Conservation (phyloP, 2,329 filamentous ascomycete genomes). For the Pseudogymnoascus sp. region DNA sequence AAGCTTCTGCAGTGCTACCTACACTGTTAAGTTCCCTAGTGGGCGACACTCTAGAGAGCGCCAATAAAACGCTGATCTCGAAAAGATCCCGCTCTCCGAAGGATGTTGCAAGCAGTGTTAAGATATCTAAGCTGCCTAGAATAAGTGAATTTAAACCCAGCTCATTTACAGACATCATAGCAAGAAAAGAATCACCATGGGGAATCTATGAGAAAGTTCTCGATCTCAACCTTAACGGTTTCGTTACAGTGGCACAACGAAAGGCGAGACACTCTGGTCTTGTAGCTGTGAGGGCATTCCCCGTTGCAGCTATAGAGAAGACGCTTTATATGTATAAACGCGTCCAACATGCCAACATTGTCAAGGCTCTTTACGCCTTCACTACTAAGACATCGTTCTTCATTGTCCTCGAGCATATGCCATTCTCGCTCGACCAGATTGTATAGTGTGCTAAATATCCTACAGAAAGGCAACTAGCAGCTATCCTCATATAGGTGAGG, state of each 20-base stretch:
- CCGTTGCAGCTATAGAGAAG: constrained; percentile 12
- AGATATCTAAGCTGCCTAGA: not conserved
- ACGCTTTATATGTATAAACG: constrained; percentile 14
- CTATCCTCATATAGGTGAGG: constrained; percentile 5
- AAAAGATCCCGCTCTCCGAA: not conserved
- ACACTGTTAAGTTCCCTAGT: not conserved
- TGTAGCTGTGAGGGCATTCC: constrained; percentile 18
- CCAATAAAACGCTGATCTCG: not conserved
- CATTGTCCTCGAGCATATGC: constrained; percentile 6
- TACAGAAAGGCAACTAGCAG: not conserved
- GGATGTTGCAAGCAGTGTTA: not conserved
- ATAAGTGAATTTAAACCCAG: not conserved
- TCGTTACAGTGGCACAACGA: constrained; percentile 13
- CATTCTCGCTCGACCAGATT: not conserved
- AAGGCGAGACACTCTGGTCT: constrained; percentile 11
- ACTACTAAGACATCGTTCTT: not conserved
- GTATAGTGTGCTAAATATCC: not conserved
- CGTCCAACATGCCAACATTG: constrained; percentile 16
- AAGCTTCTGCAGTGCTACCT: not conserved
- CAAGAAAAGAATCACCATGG: constrained; percentile 10
- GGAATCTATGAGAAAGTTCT: constrained; percentile 16
- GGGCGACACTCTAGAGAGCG: not conserved
- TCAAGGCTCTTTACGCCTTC: constrained; percentile 18
- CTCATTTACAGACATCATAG: not conserved
- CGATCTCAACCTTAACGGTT: constrained; percentile 12